A percentile compares a stretch with the other conserved stretches of the same genome.
Evolutionary conservation across 352 stramenopile species (phyloP).

Genomic region (Globisporangium yorkense): DNA sequence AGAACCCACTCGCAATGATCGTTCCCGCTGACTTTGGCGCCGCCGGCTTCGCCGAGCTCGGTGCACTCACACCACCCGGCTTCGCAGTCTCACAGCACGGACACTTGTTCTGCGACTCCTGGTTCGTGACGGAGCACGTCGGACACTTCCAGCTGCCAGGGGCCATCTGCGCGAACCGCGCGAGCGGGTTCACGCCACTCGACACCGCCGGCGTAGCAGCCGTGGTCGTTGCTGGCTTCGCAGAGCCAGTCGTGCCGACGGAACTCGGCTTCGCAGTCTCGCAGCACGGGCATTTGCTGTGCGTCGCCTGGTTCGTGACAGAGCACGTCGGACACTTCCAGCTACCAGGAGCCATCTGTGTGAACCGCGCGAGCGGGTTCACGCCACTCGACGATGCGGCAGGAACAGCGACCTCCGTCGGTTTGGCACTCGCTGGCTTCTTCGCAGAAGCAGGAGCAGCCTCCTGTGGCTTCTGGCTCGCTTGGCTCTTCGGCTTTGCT

Average conservation of each 20-base stretch:
- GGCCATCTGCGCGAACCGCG: constrained; percentile 57
- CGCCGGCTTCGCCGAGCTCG: not conserved
- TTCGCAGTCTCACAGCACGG: constrained; percentile 73
- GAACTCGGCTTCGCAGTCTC: constrained; percentile 47
- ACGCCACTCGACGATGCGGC: constrained; percentile 8
- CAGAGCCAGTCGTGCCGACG: not conserved
- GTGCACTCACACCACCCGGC: constrained; percentile 14
- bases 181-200: constrained; percentile 11
- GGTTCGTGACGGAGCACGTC: constrained; percentile 70
- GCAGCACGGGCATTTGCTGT: constrained; percentile 75
- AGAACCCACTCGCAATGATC: constrained; percentile 20
- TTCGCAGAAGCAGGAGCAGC: constrained; percentile 17
- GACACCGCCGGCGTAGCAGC: constrained; percentile 7
- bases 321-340: constrained; percentile 81
- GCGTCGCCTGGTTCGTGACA: constrained; percentile 52
- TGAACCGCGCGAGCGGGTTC: constrained; percentile 37
- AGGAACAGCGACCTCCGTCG: constrained; percentile 6
- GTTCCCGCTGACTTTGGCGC: constrained; percentile 3
- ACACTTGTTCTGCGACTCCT: constrained; percentile 50
- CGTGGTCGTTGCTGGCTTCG: constrained; percentile 2
- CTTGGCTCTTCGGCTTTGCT: constrained; percentile 14
- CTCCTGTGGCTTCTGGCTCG: constrained; percentile 16
- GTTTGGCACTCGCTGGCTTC: constrained; percentile 2
- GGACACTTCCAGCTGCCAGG: constrained; percentile 80
- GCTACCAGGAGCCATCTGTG: constrained; percentile 53